A percentile compares a stretch with the other conserved stretches of the same genome.
Conservation (phyloP, 495 filamentous ascomycete genomes). For the Talaromyces nanjingensis region DNA sequence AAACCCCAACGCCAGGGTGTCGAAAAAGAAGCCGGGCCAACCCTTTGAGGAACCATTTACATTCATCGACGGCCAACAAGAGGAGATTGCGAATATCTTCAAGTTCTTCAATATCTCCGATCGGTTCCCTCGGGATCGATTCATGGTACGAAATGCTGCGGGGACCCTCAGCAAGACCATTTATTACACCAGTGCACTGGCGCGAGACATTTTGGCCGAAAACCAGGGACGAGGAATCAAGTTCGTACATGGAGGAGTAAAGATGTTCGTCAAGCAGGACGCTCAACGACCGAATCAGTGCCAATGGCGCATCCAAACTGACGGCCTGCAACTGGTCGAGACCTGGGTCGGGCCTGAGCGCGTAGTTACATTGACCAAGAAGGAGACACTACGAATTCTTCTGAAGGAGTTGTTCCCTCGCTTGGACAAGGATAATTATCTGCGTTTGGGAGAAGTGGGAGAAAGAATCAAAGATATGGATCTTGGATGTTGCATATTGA, state of each 20-base stretch:
- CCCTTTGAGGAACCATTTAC: constrained; percentile 85
- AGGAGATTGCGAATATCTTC: constrained; percentile 66
- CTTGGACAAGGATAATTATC: constrained; percentile 59
- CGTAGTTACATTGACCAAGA: constrained; percentile 64
- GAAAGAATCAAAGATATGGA: constrained; percentile 69
- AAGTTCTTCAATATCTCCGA: constrained; percentile 75
- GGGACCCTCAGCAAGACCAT: constrained; percentile 80
- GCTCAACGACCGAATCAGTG: constrained; percentile 76
- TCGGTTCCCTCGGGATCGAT: constrained; percentile 80
- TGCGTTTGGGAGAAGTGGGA: constrained; percentile 77
- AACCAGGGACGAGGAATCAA: constrained; percentile 89
- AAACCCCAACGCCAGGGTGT: constrained; percentile 17
- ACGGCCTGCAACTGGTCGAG: constrained; percentile 81
- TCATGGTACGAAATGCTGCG: constrained; percentile 88
- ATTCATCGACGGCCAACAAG: constrained; percentile 65
- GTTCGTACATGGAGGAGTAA: constrained; percentile 93
- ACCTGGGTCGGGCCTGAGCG: constrained; percentile 77
- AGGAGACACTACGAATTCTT: constrained; percentile 67
- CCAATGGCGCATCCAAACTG: constrained; percentile 90
- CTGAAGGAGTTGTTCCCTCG: constrained; percentile 95
- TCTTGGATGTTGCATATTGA: constrained; percentile 88
- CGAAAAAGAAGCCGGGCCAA: constrained; percentile 43
- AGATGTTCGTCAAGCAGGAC: constrained; percentile 98
- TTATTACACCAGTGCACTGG: constrained; percentile 87
- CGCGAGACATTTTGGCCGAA: constrained; percentile 67